These are phyloP conservation scores for Paecilomyces niveus DNA, from an alignment of 2,329 filamentous ascomycete species.

Conservation along the genomic window DNA sequence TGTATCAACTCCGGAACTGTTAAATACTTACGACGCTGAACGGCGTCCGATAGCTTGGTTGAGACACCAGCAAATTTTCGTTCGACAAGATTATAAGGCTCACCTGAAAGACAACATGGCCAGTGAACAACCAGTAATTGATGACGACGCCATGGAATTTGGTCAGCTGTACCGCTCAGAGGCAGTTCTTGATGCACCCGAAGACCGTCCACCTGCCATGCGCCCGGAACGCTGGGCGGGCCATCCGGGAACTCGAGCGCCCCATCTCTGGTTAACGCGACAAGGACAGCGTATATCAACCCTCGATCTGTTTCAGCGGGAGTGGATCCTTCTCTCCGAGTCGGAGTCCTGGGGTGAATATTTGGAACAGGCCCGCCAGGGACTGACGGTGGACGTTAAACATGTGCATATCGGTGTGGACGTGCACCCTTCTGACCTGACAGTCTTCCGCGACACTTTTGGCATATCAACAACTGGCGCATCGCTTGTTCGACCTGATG, in stretches of 20 bases:
- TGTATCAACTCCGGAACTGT: neutral
- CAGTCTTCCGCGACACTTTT: conserved; percentile 13
- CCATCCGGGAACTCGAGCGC: conserved; percentile 22
- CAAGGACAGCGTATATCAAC: conserved; percentile 19
- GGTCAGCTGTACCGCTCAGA: conserved; percentile 16
- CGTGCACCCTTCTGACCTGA: conserved; percentile 3
- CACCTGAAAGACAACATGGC: conserved; percentile 5
- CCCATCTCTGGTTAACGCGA: conserved; percentile 23
- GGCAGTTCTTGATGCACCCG: conserved; percentile 10
- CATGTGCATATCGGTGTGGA: conserved; percentile 8
- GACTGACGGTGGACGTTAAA: conserved; percentile 2
- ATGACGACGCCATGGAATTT: conserved; percentile 23
- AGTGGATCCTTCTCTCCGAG: conserved; percentile 21
- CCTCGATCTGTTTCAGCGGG: conserved; percentile 21
- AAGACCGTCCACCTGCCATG: conserved; percentile 7
- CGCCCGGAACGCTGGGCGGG: conserved; percentile 18
- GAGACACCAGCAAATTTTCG: conserved; percentile 19
- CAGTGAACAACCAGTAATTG: conserved; percentile 5
- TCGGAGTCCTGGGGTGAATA: conserved; percentile 8
- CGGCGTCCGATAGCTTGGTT: conserved; percentile 25
- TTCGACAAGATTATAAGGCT: conserved; percentile 14
- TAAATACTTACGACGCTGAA: conserved; percentile 33
- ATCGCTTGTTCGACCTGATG: conserved; percentile 28
- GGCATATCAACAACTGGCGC: conserved; percentile 22
- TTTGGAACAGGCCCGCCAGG: conserved; percentile 8